Evolutionary conservation across 208 protist species (phyloP), one percentile per base, ranked within the genome.

Genomic region (Leishmania arabica): DNA sequence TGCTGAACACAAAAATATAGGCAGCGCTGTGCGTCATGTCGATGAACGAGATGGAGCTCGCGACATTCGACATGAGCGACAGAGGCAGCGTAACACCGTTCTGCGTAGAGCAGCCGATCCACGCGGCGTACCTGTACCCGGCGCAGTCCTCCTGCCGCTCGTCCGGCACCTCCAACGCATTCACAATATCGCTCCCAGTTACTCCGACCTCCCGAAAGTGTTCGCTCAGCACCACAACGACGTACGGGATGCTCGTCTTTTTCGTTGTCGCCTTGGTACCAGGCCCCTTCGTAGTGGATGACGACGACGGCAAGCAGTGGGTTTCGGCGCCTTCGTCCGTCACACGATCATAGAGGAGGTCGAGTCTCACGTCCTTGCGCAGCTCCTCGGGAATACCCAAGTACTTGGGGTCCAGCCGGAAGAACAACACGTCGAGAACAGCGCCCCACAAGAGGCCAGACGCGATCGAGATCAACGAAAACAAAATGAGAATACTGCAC

Each of bases 51-150:
- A 97, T 74, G 42, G 89, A 89, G 62, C 72, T 74, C 6, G 90
- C 81, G n/a, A 97, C 78, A 70, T 89, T 89, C 56, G 90, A 85
- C 53, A 97, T 60, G 60, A 97, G 78, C 2, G 92, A 93, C 40
- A 97, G 87, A 21, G 92, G 94, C 56, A 95, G 84, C 49, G 94
- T 94, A 6, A 97, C 87, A 71, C 85, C 89, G 84, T 97, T 97
- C 78, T 91, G 91, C 56, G 94, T 87, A 45, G 88, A 90, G 82
- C 86, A 93, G 75, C 85, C 92, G 17, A 96, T 56, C 72, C 82
- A 81, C 40, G 84, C 83, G 21, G 84, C 91, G 85, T 88, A 95
- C 62, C 72, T 56, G 80, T 95, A 95, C 40, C 90, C 90, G 4
- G 87, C 89, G 66, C 86, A 85, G 56, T 92, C 84, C 82, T 97